Evolutionary conservation across 768 basidiomycete genomes (phyloP), one percentile per base, ranked within the genome.

Genomic region (Amyloporia xantha): DNA sequence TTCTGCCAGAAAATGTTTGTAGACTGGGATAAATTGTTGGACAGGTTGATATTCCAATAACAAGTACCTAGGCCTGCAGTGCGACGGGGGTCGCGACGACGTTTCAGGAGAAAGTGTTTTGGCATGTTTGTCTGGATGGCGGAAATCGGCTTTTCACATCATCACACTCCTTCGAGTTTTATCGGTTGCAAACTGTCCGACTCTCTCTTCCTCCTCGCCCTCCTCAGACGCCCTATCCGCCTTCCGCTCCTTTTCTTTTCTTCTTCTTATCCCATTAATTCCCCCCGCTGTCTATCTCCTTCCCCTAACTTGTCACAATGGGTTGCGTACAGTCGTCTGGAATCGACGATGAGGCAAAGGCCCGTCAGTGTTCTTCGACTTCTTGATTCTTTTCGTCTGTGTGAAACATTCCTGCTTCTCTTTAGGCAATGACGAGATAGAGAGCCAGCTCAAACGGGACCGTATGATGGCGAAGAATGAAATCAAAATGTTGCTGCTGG

Each of bases 401-500:
- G 9, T 30, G 10, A 17, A 48, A 12, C 12, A 17, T 47, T 19
- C 41, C 49, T 39, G 45, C 20, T 40, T 38, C 19, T 47, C 36
- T 21, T 25, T 48, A 42, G 89, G 90, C 63, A 92, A 92, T 62
- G 91, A 93, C 61, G 90, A 88, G 74, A 95, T 95, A 56, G 92
- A 95, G 74, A 85, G 71, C 68, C 92, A 95, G 68, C 80, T 95
- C 57, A 91, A 86, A 75, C 75, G 82, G 59, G 92, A 95, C 71
- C 72, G 86, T 38, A 79, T 88, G 74, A 82, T 85, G 77, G 84
- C 85, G 37, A 91, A 90, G 75, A 93, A 92, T 59, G 91, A 93
- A 67, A 91, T 94, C 63, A 94, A 97, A 74, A 95, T 97, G 93
- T 65, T 97, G 53, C 66, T 98, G 50, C 75, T 98, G 23, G 95